A percentile compares a stretch with the other conserved stretches of the same genome.
Conservation (phyloP, 176 grass and related monocot species). For the Cenchrus purpureus region DNA sequence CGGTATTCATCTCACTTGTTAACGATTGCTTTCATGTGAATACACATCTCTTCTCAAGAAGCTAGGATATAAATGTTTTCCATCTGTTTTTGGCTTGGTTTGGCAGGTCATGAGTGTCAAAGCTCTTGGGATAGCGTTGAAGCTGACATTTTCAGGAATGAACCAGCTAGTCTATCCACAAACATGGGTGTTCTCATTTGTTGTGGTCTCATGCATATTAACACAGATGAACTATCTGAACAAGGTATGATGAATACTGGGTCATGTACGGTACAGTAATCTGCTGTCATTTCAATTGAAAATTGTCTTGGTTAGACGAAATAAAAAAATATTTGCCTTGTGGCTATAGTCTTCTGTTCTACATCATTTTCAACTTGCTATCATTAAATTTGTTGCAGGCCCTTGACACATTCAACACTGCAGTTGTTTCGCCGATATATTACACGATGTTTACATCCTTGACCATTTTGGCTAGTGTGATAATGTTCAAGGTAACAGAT, state of each 20-base stretch:
- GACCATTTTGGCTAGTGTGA: slow-evolving; percentile 84
- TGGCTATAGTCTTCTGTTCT: slow-evolving; percentile 1
- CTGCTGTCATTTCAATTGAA: background rate
- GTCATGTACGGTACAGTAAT: background rate
- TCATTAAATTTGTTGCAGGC: slow-evolving; percentile 50
- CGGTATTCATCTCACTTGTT: slow-evolving; percentile 52
- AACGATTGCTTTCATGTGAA: slow-evolving; percentile 6
- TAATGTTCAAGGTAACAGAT: slow-evolving; percentile 80
- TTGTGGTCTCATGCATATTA: slow-evolving; percentile 79
- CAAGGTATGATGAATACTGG: slow-evolving; percentile 64
- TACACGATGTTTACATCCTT: slow-evolving; percentile 86
- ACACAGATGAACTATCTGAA: slow-evolving; percentile 99
- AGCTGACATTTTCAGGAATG: slow-evolving; percentile 95
- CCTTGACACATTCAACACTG: slow-evolving; percentile 85
- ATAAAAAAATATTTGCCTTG: background rate
- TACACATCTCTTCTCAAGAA: slow-evolving; percentile 21
- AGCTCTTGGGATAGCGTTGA: slow-evolving; percentile 95
- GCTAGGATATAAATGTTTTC: slow-evolving; percentile 23
- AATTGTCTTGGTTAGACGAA: background rate
- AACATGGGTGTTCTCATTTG: slow-evolving; percentile 86
- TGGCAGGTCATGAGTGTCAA: slow-evolving; percentile 97
- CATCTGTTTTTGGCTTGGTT: slow-evolving; percentile 29
- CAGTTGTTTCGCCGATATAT: slow-evolving; percentile 83
- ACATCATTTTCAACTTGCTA: slow-evolving; percentile 24
- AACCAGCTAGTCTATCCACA: slow-evolving; percentile 95